phyloP scores from a whole-genome alignment of 345 rosid genomes.

The Rubroshorea leprosula region DNA sequence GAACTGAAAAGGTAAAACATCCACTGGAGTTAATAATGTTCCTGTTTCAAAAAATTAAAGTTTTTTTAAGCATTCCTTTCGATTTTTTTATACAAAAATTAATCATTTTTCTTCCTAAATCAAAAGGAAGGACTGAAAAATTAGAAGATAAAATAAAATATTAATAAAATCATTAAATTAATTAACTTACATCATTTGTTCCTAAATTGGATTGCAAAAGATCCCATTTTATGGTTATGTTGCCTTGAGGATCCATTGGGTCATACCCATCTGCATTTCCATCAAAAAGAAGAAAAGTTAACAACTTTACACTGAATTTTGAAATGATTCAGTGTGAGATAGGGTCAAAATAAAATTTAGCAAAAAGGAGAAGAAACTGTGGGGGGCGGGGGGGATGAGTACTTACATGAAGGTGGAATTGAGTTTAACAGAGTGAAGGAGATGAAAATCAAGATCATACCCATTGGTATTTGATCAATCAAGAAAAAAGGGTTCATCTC shows the following conservation, averaged over 20 bases:
- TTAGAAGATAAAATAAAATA: too few relatives aligned
- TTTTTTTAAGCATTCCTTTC: too few relatives aligned
- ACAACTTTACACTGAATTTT: not conserved
- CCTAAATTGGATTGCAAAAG: conserved; percentile 83
- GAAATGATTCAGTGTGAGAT: not conserved
- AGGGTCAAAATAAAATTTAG: not conserved
- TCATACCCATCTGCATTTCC: conserved; percentile 66
- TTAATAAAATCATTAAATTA: not conserved
- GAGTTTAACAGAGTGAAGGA: conserved; percentile 2
- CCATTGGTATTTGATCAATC: not conserved
- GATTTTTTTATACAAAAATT: too few relatives aligned
- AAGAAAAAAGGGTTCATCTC: not conserved
- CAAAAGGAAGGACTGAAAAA: too few relatives aligned
- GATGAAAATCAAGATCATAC: not conserved
- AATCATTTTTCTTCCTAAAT: too few relatives aligned
- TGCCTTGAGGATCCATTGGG: conserved; percentile 86
- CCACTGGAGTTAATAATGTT: too few relatives aligned
- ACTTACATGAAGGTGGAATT: conserved; percentile 10
- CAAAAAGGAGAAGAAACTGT: not conserved
- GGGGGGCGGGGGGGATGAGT: too few relatives aligned
- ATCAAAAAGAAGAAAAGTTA: not conserved
- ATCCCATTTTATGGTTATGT: conserved; percentile 86
- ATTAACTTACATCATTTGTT: not conserved
- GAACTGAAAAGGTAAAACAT: too few relatives aligned
- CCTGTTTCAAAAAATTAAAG: too few relatives aligned